phyloP scores from a whole-genome alignment of 768 basidiomycete genomes.

The Boletus patriciae region DNA sequence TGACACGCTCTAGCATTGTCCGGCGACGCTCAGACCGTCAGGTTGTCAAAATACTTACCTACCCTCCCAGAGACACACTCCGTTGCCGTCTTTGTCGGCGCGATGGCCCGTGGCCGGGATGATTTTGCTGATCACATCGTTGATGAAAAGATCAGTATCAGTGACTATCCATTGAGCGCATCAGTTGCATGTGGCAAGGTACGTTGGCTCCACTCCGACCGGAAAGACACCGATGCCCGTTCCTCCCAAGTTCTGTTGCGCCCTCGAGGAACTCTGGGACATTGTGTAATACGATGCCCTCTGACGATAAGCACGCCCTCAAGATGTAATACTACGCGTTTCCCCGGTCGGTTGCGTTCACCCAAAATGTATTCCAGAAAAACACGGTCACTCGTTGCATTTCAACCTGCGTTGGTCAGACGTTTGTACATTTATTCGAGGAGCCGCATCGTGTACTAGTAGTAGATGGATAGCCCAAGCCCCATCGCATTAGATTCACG shows the following conservation, averaged over 20 bases:
- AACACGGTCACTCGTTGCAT: conserved; percentile 21
- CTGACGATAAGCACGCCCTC: background rate
- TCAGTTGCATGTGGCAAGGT: conserved; percentile 98
- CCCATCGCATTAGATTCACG: conserved; percentile 34
- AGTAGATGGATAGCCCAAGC: conserved; percentile 28
- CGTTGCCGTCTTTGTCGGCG: conserved; percentile 94
- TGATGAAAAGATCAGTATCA: conserved; percentile 96
- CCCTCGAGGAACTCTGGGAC: conserved; percentile 94
- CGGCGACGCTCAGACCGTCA: conserved; percentile 81
- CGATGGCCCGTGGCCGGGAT: conserved; percentile 95
- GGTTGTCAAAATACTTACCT: conserved; percentile 80
- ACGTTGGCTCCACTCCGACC: conserved; percentile 26
- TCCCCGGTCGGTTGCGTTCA: background rate
- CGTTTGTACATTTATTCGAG: conserved; percentile 18
- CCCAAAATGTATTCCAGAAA: conserved; percentile 15
- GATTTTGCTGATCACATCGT: conserved; percentile 95
- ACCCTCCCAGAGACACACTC: conserved; percentile 86
- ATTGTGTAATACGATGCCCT: conserved; percentile 53
- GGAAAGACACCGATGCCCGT: conserved; percentile 1
- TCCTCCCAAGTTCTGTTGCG: conserved; percentile 73
- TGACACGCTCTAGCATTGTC: conserved; percentile 66
- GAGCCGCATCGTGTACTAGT: conserved; percentile 30
- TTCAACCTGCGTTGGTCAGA: conserved; percentile 36
- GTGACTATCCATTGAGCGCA: conserved; percentile 89
- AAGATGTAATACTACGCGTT: conserved; percentile 17